Percentiles rank a stretch among this genome's conserved stretches.
phyloP scores from a whole-genome alignment of 805 yeast genomes.

The Saccharomycopsis fodiens region DNA sequence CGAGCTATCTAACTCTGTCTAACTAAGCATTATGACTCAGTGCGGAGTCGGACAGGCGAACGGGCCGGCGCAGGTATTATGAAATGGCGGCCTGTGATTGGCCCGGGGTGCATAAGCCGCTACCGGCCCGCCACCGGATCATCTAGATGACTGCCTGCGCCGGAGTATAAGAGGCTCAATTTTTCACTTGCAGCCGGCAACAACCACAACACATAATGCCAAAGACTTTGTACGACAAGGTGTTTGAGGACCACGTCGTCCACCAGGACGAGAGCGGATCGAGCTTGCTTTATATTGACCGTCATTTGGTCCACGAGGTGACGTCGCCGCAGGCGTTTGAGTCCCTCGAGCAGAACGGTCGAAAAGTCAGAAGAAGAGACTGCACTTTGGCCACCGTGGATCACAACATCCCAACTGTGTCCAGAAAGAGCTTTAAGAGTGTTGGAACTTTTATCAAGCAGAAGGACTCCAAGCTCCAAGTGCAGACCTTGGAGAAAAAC shows the following conservation, averaged over 20 bases:
- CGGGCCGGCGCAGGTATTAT: not conserved
- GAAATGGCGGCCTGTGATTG: not conserved
- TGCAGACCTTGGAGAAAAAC: conserved; percentile 84
- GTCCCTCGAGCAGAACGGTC: conserved; percentile 81
- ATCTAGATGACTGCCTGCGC: not conserved
- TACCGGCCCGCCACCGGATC: conserved; percentile 2
- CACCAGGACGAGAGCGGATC: conserved; percentile 86
- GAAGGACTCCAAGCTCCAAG: conserved; percentile 88
- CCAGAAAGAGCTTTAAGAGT: conserved; percentile 70
- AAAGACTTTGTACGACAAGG: conserved; percentile 89
- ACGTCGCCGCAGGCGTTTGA: conserved; percentile 99
- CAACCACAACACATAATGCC: conserved; percentile 27
- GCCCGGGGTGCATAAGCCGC: not conserved
- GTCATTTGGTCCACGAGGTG: conserved; percentile 97
- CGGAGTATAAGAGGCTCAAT: not conserved
- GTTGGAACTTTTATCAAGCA: conserved; percentile 78
- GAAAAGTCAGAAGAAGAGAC: conserved; percentile 84
- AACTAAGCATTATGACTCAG: no score
- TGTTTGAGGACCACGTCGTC: conserved; percentile 89
- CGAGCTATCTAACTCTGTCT: no score
- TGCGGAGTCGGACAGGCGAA: no score
- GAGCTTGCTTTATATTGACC: conserved; percentile 81
- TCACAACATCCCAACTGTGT: conserved; percentile 92
- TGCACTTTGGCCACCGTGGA: conserved; percentile 94
- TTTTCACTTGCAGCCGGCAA: not conserved